Conservation (phyloP, 345 rosid genomes). For the Leavenworthia alabamica region DNA sequence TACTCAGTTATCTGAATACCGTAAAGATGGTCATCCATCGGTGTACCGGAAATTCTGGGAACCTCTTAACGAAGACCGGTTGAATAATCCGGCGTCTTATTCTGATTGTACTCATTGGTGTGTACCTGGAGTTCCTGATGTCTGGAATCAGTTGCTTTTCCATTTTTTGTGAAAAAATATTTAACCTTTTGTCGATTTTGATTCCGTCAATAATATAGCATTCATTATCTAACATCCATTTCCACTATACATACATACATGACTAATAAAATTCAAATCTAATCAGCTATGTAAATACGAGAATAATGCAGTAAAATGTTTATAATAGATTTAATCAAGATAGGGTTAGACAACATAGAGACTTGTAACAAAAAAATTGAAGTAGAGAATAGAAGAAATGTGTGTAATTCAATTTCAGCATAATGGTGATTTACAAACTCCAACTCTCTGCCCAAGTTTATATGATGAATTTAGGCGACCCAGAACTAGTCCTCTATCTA, state of each 20-base stretch:
- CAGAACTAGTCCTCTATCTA: no score
- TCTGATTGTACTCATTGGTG: constrained; percentile 98
- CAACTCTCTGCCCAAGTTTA: constrained; percentile 53
- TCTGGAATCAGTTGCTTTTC: constrained; percentile 86
- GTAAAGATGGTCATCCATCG: constrained; percentile 93
- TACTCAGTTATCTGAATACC: constrained; percentile 90
- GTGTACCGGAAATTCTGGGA: constrained; percentile 96
- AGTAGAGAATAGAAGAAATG: background rate
- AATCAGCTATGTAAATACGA: background rate
- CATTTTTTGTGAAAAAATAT: constrained; percentile 43
- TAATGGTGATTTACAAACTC: constrained; percentile 22
- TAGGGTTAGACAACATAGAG: background rate
- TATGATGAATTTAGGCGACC: no score
- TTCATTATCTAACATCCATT: no score
- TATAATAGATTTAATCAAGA: background rate
- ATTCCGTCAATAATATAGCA: no score
- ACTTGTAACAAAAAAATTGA: background rate
- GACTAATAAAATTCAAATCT: no score
- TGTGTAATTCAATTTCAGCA: constrained; percentile 4
- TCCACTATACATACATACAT: no score
- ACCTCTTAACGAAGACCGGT: constrained; percentile 49
- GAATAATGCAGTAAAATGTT: background rate
- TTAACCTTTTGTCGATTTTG: background rate
- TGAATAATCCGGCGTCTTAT: constrained; percentile 58
- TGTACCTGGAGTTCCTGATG: constrained; percentile 92